Percentiles rank a stretch among this genome's conserved stretches.
phyloP scores from a whole-genome alignment of 768 basidiomycete species.

The Suillus paluster region DNA sequence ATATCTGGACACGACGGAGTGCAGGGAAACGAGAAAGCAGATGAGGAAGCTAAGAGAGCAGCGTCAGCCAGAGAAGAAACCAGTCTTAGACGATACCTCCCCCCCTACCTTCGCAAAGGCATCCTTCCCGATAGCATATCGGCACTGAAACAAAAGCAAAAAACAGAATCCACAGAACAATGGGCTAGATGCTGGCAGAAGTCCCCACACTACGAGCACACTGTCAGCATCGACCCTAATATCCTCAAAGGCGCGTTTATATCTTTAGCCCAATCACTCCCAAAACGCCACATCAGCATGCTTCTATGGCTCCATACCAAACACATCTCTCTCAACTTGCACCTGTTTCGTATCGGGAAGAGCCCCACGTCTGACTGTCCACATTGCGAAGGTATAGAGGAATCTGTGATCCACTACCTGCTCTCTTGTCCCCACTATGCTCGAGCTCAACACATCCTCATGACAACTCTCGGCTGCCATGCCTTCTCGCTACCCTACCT shows the following conservation, averaged over 20 bases:
- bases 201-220: conserved; percentile 4
- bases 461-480: too few relatives aligned
- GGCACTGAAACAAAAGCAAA: conserved; percentile 2
- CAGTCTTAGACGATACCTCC: background rate
- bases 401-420: conserved; percentile 38
- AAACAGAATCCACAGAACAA: background rate
- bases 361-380: conserved; percentile 30
- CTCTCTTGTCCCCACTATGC: conserved; percentile 29
- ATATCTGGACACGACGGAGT: conserved; percentile 3
- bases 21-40: background rate
- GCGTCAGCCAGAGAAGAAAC: background rate
- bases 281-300: conserved; percentile 23
- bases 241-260: background rate
- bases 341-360: conserved; percentile 32
- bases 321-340: conserved; percentile 32
- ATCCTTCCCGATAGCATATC: background rate
- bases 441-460: background rate
- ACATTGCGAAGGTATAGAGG: conserved; percentile 20
- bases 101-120: background rate
- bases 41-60: conserved; percentile 2
- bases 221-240: background rate
- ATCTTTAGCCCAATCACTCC: conserved; percentile 10
- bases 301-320: conserved; percentile 36
- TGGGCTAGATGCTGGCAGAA: conserved; percentile 1
- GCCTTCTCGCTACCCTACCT: too few relatives aligned